Evolutionary conservation across 2,329 filamentous ascomycete species (phyloP).

Genomic region (Talaromyces pinophilus): DNA sequence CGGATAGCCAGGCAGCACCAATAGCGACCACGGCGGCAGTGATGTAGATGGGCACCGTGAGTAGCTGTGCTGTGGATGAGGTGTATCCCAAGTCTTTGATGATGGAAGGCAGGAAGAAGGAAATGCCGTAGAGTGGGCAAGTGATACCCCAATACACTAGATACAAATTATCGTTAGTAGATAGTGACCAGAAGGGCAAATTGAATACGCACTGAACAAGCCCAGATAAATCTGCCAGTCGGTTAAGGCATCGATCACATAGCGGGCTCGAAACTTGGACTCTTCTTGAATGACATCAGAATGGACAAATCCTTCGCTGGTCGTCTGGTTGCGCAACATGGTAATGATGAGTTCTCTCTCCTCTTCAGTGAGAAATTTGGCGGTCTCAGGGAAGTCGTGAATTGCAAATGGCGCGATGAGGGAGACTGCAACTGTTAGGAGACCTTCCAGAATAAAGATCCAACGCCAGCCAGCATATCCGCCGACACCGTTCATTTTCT

Average conservation of each 20-base stretch:
- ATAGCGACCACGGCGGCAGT: conserved; percentile 42
- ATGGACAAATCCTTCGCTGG: conserved; percentile 31
- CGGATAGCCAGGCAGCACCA: conserved; percentile 58
- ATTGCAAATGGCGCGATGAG: conserved; percentile 48
- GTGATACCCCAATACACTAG: conserved; percentile 47
- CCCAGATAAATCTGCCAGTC: conserved; percentile 48
- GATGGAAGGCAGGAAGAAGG: conserved; percentile 44
- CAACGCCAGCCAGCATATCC: conserved; percentile 52
- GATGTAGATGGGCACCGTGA: conserved; percentile 47
- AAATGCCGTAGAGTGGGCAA: conserved; percentile 46
- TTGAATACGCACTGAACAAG: conserved; percentile 37
- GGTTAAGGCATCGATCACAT: conserved; percentile 42
- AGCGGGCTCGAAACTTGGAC: conserved; percentile 39
- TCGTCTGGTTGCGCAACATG: conserved; percentile 41
- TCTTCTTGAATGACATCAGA: conserved; percentile 26
- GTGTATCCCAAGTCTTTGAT: conserved; percentile 46
- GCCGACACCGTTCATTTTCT: conserved; percentile 54
- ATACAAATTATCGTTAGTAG: conserved; percentile 18
- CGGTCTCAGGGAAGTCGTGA: conserved; percentile 49
- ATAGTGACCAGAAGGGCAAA: neutral
- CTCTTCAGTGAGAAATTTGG: conserved; percentile 44
- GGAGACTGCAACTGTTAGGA: conserved; percentile 49
- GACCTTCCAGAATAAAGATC: conserved; percentile 55
- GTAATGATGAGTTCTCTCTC: conserved; percentile 44
- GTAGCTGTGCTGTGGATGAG: conserved; percentile 43